Evolutionary conservation across 2,329 filamentous ascomycete species (phyloP).

Genomic region (Penicillium sclerotigenum): DNA sequence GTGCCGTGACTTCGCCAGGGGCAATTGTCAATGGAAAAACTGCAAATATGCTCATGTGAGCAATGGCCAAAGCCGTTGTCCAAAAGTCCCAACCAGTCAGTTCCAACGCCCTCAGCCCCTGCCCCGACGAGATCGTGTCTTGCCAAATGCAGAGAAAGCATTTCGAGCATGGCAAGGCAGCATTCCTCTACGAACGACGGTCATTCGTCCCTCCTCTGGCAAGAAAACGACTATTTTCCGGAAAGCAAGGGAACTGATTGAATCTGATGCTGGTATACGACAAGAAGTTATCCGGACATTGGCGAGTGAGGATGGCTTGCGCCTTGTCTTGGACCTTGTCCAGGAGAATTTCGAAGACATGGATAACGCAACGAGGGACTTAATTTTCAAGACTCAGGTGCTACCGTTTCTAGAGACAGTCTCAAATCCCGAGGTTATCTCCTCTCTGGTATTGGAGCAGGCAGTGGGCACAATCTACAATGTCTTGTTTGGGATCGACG

Average conservation of each 20-base stretch:
- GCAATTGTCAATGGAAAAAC: constrained; percentile 4
- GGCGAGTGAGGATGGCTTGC: constrained; percentile 30
- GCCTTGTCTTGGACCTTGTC: constrained; percentile 28
- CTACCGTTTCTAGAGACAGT: constrained; percentile 45
- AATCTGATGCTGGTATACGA: constrained; percentile 17
- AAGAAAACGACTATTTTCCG: constrained; percentile 22
- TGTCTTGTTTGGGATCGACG: constrained; percentile 43
- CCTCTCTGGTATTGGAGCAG: constrained; percentile 43
- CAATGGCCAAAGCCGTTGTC: neutral
- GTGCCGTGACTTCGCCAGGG: constrained; percentile 9
- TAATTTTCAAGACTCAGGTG: constrained; percentile 26
- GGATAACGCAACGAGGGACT: constrained; percentile 12
- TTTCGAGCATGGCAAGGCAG: constrained; percentile 6
- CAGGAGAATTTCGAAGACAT: constrained; percentile 20
- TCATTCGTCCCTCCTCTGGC: neutral
- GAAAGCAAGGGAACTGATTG: constrained; percentile 24
- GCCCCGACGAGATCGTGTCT: neutral
- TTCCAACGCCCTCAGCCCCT: neutral
- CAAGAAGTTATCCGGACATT: constrained; percentile 32
- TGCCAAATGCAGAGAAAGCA: neutral
- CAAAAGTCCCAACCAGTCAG: neutral
- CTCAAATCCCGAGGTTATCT: constrained; percentile 41
- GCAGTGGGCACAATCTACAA: constrained; percentile 46
- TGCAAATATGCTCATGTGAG: constrained; percentile 16
- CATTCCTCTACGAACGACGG: neutral